A percentile compares a stretch with the other conserved stretches of the same genome.
Conservation (phyloP, 345 rosid genomes). For the Gossypium turneri region DNA sequence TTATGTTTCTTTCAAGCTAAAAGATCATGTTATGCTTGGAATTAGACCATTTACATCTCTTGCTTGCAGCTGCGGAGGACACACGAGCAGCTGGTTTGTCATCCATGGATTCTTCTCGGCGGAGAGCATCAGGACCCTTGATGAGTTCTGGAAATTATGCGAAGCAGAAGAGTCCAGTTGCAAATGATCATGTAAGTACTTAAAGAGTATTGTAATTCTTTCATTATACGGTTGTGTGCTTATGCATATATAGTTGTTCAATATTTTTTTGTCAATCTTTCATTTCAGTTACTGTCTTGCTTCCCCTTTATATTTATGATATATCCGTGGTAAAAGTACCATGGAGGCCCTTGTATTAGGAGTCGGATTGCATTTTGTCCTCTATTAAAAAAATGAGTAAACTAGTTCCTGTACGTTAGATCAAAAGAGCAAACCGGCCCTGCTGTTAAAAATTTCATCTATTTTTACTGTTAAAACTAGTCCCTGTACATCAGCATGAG, state of each 20-base stretch:
- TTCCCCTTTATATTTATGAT: no score
- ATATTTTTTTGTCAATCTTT: background rate
- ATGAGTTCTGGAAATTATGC: slow-evolving; percentile 52
- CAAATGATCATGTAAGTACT: slow-evolving; percentile 42
- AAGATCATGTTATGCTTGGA: background rate
- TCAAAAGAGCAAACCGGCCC: no score
- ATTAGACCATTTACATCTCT: background rate
- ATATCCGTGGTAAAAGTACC: no score
- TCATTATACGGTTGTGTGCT: background rate
- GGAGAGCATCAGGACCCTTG: slow-evolving; percentile 63
- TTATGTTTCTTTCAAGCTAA: background rate
- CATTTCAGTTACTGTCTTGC: background rate
- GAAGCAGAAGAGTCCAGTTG: slow-evolving; percentile 61
- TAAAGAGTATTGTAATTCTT: slow-evolving; percentile 52
- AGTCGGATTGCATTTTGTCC: no score
- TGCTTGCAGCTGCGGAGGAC: slow-evolving; percentile 43
- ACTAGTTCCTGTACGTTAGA: no score
- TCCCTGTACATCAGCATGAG: no score
- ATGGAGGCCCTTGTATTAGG: no score
- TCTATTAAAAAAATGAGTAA: no score
- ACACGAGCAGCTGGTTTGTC: slow-evolving; percentile 40
- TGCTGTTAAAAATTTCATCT: no score
- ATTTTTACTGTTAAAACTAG: no score
- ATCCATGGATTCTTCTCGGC: slow-evolving; percentile 64
- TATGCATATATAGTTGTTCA: background rate